Evolutionary conservation across 441 rosid genomes (phyloP).

Genomic region (Kokia cookei): DNA sequence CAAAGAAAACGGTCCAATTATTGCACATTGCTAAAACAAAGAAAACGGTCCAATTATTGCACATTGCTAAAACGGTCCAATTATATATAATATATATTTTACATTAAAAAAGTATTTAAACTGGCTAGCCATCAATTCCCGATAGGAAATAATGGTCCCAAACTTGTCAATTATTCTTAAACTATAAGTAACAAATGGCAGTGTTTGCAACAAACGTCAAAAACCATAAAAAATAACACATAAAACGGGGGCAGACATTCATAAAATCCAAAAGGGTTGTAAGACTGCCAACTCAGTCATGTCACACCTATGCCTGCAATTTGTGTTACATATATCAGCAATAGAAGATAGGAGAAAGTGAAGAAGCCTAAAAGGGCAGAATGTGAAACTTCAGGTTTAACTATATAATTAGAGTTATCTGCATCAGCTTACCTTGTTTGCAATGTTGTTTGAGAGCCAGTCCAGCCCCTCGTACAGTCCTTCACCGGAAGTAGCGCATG

Average conservation of each 20-base stretch:
- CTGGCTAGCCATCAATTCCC: neutral
- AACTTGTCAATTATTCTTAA: constrained; percentile 24
- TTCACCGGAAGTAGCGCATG: constrained; percentile 94
- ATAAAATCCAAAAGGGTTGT: constrained; percentile 12
- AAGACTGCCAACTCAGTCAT: constrained; percentile 8
- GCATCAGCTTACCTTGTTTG: constrained; percentile 48
- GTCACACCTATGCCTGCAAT: constrained; percentile 40
- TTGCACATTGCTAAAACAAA: too few relatives aligned
- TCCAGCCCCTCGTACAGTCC: constrained; percentile 91
- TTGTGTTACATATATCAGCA: neutral
- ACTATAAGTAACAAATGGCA: constrained; percentile 29
- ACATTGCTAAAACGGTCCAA: too few relatives aligned
- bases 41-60: too few relatives aligned
- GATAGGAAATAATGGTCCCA: neutral
- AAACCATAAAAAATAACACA: constrained; percentile 1
- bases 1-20: too few relatives aligned
- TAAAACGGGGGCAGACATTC: constrained; percentile 2
- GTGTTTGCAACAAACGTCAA: constrained; percentile 18
- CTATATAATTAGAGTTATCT: neutral
- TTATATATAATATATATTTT: neutral
- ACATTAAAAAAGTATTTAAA: neutral
- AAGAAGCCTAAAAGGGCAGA: neutral
- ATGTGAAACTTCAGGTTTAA: neutral
- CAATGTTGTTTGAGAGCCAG: constrained; percentile 95
- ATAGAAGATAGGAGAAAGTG: neutral